phyloP scores from a whole-genome alignment of 805 yeast species.

The Candida montana region DNA sequence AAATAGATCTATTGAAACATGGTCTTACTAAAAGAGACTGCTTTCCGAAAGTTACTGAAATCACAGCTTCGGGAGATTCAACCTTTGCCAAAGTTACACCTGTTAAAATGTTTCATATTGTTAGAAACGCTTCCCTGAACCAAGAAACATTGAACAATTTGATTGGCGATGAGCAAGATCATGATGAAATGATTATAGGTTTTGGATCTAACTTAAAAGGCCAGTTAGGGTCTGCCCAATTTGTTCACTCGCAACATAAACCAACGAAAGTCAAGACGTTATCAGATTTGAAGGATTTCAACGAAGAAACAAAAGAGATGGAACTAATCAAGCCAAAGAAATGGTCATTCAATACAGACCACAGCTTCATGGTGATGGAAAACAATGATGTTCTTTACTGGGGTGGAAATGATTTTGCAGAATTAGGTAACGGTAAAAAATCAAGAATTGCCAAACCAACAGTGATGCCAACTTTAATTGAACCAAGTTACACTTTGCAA shows the following conservation, averaged over 20 bases:
- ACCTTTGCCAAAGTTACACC: conserved; percentile 44
- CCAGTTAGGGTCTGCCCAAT: conserved; percentile 77
- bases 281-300: conserved; percentile 44
- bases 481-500: conserved; percentile 37
- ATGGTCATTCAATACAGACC: conserved; percentile 63
- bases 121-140: conserved; percentile 21
- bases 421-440: conserved; percentile 77
- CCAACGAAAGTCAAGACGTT: conserved; percentile 51
- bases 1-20: conserved; percentile 38
- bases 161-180: conserved; percentile 17
- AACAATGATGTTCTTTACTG: conserved; percentile 67
- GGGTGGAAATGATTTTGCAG: conserved; percentile 84
- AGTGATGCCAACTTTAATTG: conserved; percentile 49
- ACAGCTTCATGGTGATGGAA: conserved; percentile 51
- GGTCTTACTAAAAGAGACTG: conserved; percentile 31
- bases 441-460: conserved; percentile 53
- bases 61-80: conserved; percentile 70
- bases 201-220: conserved; percentile 87
- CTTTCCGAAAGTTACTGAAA: conserved; percentile 43
- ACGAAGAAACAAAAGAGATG: conserved; percentile 38
- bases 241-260: conserved; percentile 62
- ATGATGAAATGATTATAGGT: conserved; percentile 39
- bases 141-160: conserved; percentile 13
- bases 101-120: conserved; percentile 24
- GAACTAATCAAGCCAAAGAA: conserved; percentile 41